A percentile compares a stretch with the other conserved stretches of the same genome.
Conservation (phyloP, 768 basidiomycete species). For the Calvatia gigantea region DNA sequence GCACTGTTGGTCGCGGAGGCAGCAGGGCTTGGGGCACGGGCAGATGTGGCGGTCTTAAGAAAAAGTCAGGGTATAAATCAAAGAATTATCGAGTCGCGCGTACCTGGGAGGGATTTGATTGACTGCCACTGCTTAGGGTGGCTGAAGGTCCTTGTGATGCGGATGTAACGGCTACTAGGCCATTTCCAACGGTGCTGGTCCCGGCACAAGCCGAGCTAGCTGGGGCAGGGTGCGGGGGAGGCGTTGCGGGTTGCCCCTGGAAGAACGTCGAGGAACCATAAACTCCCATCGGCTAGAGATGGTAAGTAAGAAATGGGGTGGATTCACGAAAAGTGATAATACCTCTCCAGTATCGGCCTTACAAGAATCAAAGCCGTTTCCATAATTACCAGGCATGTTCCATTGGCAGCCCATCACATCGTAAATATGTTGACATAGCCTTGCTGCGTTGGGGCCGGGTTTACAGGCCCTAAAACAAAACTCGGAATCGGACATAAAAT, state of each 20-base stretch:
- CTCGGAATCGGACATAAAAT: constrained; percentile 53
- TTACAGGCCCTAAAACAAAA: constrained; percentile 78
- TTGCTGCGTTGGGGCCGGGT: constrained; percentile 43
- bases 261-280: constrained; percentile 63
- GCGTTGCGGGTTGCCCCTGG: constrained; percentile 58
- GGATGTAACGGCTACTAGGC: constrained; percentile 24
- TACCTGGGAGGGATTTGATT: not conserved
- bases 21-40: not conserved
- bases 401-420: constrained; percentile 54
- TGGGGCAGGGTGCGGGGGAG: constrained; percentile 52
- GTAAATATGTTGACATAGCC: constrained; percentile 60
- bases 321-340: constrained; percentile 9
- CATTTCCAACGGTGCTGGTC: constrained; percentile 49
- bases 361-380: constrained; percentile 48
- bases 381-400: constrained; percentile 58
- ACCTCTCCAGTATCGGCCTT: constrained; percentile 49
- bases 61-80: not conserved
- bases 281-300: constrained; percentile 57
- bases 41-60: not conserved
- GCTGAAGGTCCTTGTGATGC: no score
- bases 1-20: not conserved
- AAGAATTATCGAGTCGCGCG: not conserved
- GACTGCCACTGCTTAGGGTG: no score
- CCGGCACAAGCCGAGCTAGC: constrained; percentile 59
- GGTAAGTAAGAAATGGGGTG: constrained; percentile 4